Percentiles rank a stretch among this genome's conserved stretches.
These are phyloP conservation scores for Talaromyces ruber DNA, from an alignment of 495 filamentous ascomycete species.

Conservation along the genomic window DNA sequence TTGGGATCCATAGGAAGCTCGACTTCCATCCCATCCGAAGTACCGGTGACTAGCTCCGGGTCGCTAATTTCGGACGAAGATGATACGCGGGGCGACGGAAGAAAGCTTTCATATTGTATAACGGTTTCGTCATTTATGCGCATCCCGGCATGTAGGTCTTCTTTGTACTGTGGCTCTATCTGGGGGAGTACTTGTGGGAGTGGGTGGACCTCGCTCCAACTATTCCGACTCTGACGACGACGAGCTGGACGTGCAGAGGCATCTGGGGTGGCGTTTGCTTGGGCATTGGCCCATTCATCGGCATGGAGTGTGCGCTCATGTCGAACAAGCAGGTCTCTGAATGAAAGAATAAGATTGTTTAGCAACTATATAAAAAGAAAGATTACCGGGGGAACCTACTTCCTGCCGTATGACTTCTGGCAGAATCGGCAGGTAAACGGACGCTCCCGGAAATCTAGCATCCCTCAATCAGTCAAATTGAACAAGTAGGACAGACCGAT, in stretches of 20 bases:
- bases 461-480: neutral
- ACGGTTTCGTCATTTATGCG: conserved; percentile 5
- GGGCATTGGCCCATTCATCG: conserved; percentile 7
- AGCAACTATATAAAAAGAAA: neutral
- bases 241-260: neutral
- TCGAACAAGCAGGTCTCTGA: conserved; percentile 39
- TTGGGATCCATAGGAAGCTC: neutral
- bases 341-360: neutral
- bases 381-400: conserved; percentile 1
- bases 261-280: neutral
- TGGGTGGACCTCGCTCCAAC: neutral
- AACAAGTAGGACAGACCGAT: neutral
- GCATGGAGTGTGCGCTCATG: conserved; percentile 29
- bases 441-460: conserved; percentile 5
- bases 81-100: conserved; percentile 7
- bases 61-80: conserved; percentile 7
- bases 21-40: neutral
- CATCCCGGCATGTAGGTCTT: neutral
- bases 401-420: conserved; percentile 7
- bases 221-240: conserved; percentile 6
- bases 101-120: conserved; percentile 5
- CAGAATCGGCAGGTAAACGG: conserved; percentile 8
- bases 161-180: neutral
- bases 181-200: neutral
- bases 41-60: neutral